Percentiles rank a stretch among this genome's conserved stretches.
phyloP scores from a whole-genome alignment of 179 eudicot species.

The Silene vulgaris region DNA sequence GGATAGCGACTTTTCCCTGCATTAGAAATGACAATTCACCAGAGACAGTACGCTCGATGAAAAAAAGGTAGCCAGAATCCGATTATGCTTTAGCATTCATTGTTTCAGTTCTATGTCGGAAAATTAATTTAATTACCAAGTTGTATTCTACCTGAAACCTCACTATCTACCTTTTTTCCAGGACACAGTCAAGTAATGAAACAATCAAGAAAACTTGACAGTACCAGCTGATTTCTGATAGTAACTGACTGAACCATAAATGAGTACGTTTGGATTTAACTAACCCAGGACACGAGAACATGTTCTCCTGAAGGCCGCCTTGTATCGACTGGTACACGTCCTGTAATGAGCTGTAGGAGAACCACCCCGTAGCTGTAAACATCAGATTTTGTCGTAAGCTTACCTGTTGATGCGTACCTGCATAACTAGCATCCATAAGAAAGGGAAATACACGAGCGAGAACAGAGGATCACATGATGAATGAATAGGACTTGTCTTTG shows the following conservation, averaged over 20 bases:
- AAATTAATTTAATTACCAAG: neutral
- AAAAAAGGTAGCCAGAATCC: neutral
- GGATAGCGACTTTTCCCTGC: neutral
- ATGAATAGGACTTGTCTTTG: constrained; percentile 7
- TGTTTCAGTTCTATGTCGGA: neutral
- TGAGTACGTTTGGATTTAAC: constrained; percentile 19
- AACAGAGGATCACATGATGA: constrained; percentile 21
- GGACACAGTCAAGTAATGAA: neutral
- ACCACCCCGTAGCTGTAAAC: constrained; percentile 96
- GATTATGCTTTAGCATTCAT: neutral
- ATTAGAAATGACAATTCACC: neutral
- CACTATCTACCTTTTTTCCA: no score
- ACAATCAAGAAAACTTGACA: constrained; percentile 6
- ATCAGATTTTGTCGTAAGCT: constrained; percentile 92
- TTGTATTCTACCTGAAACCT: neutral
- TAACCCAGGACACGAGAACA: constrained; percentile 90
- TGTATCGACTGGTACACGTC: constrained; percentile 78
- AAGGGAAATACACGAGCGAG: neutral
- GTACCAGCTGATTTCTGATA: constrained; percentile 11
- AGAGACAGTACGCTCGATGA: neutral
- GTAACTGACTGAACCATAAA: constrained; percentile 1
- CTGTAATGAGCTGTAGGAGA: constrained; percentile 83
- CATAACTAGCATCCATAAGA: constrained; percentile 26
- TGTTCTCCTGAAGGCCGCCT: constrained; percentile 85
- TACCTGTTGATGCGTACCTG: constrained; percentile 91